Base-by-base conservation (phyloP, 2,329 filamentous ascomycete species). In the Cephalotrichum gorgonifer region DNA sequence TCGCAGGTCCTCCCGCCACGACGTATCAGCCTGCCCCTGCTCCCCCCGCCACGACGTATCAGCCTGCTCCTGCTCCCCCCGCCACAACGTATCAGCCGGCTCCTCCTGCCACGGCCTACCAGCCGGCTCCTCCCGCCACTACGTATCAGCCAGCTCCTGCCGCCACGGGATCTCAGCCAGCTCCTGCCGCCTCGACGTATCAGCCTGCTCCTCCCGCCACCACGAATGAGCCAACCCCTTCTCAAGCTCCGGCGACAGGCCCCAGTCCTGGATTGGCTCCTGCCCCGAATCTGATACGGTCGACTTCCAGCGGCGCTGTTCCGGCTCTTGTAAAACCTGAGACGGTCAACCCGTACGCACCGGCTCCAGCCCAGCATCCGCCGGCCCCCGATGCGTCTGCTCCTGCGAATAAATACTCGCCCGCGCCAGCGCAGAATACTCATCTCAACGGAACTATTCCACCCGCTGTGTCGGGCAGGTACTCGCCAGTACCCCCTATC, bases 341-440 rank as follows among this genome's bases (percentile, higher is more conserved):
- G 23, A 73, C 64, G 45, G 64, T 67, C 11, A 79, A 69, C 52
- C 78, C 77, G 1, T 81, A 80, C 54, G 73, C 72, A n/a, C 52
- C 66, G 8, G 51, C 77, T 25, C 69, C 70, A 22, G 60, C 68
- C 28, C 60, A 62, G 26, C 50, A 56, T 49, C 60, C 53, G 54
- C 59, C 57, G 48, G 50, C 62, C 43, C 64, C 65, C 20, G 60
- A 60, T 20, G 57, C 63, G n/a, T 57, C 62, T 7, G 58, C 59
- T 14, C 52, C 60, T 14, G 70, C 62, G 9, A 42, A 33, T n/a
- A 61, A 78, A 50, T 87, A 88, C 60, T 87, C 84, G 6, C 83
- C 79, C 5, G 76, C 76, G 11, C 74, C 74, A 3, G 58, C 62
- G 20, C 71, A 66, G 22, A 56, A 56, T 6, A 58, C 70, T 7